These are phyloP conservation scores for Penicillium canariense DNA, from an alignment of 495 filamentous ascomycete genomes.

Conservation along the genomic window DNA sequence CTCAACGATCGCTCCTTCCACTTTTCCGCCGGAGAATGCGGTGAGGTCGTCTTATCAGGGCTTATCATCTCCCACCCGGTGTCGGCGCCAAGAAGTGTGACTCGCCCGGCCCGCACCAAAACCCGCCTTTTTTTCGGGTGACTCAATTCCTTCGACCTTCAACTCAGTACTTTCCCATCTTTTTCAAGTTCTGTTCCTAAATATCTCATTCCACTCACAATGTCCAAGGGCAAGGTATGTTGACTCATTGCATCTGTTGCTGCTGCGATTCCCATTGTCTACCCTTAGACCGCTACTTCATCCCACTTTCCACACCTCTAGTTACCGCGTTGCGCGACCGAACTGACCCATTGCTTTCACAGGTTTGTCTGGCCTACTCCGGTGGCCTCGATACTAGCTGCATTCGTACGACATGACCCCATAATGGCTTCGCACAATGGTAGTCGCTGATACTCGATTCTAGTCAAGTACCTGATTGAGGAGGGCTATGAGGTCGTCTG, in stretches of 20 bases:
- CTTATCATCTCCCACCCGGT: conserved; percentile 23
- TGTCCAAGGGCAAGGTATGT: conserved; percentile 32
- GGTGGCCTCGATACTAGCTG: conserved; percentile 67
- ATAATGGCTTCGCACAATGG: conserved; percentile 3
- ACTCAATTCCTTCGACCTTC: conserved; percentile 29
- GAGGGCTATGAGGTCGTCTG: conserved; percentile 66
- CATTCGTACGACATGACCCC: conserved; percentile 40
- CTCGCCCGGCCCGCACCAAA: conserved; percentile 29
- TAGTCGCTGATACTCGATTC: conserved; percentile 16
- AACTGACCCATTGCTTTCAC: conserved; percentile 20
- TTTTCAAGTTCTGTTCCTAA: conserved; percentile 1
- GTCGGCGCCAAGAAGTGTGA: conserved; percentile 28
- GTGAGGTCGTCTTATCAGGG: conserved; percentile 17
- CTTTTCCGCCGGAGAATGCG: not conserved
- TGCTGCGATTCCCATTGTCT: not conserved
- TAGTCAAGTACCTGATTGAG: conserved; percentile 64
- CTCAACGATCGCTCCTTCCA: not conserved
- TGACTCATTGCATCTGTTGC: not conserved
- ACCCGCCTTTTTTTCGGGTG: conserved; percentile 31
- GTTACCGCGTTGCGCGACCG: conserved; percentile 4
- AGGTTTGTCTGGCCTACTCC: conserved; percentile 42
- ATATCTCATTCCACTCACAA: conserved; percentile 18
- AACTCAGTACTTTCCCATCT: conserved; percentile 10
- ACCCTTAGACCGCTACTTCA: conserved; percentile 23
- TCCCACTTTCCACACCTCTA: conserved; percentile 8